phyloP scores from a whole-genome alignment of 257 asterid genomes.

The Thymus quinquecostatus region DNA sequence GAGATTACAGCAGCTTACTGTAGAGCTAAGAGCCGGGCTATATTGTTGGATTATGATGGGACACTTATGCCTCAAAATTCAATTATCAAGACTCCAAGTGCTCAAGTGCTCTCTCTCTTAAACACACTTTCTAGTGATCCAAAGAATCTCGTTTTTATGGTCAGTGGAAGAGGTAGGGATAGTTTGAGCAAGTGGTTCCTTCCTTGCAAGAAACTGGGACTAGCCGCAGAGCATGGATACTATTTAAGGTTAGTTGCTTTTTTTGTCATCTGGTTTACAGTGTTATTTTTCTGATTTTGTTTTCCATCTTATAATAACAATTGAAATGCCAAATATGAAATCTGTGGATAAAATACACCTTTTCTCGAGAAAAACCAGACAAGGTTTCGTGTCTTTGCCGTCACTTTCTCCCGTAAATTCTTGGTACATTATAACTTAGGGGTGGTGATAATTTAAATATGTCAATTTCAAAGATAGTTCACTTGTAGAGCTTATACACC shows the following conservation, averaged over 20 bases:
- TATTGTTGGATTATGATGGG: conserved; percentile 90
- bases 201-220: conserved; percentile 79
- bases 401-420: neutral
- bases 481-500: neutral
- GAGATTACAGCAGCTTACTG: conserved; percentile 69
- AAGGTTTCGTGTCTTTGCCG: neutral
- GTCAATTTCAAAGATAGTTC: neutral
- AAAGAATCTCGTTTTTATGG: conserved; percentile 73
- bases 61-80: conserved; percentile 92
- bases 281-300: neutral
- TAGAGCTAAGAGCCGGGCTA: conserved; percentile 72
- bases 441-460: neutral
- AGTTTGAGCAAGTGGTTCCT: conserved; percentile 82
- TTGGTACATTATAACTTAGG: neutral
- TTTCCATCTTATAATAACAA: neutral
- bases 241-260: conserved; percentile 62
- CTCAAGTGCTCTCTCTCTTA: conserved; percentile 73
- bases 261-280: conserved; percentile 1
- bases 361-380: neutral
- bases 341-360: neutral
- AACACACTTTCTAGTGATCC: conserved; percentile 66
- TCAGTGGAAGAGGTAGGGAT: conserved; percentile 88
- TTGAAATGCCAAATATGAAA: neutral
- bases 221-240: conserved; percentile 96
- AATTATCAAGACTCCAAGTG: conserved; percentile 69